Evolutionary conservation across 2,329 filamentous ascomycete species (phyloP).

Genomic region (Zalaria sp.): DNA sequence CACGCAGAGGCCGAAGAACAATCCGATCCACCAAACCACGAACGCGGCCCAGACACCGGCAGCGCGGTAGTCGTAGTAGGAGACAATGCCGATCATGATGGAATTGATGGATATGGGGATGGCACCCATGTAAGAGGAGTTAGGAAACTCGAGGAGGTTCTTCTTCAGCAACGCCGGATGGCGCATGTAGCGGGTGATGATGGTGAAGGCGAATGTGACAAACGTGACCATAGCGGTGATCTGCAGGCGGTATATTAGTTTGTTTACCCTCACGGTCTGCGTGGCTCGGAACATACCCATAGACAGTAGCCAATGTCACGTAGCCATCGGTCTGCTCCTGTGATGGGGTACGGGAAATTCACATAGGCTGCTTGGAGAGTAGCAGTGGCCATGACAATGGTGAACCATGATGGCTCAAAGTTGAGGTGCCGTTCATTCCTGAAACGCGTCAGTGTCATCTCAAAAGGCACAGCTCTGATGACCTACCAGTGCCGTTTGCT

Average conservation of each 20-base stretch:
- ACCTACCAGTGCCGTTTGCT: too few species aligned
- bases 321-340: slow-evolving; percentile 7
- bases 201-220: slow-evolving; percentile 9
- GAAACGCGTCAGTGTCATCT: too few species aligned
- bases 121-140: slow-evolving; percentile 12
- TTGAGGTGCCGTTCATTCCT: slow-evolving; percentile 1
- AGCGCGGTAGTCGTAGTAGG: slow-evolving; percentile 10
- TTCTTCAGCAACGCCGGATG: slow-evolving; percentile 9
- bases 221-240: slow-evolving; percentile 12
- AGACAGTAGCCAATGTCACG: slow-evolving; percentile 10
- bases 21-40: slow-evolving; percentile 11
- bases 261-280: too few species aligned
- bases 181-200: slow-evolving; percentile 7
- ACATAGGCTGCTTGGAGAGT: slow-evolving; percentile 7
- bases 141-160: slow-evolving; percentile 10
- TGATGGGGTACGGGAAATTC: slow-evolving; percentile 11
- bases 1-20: slow-evolving; percentile 6
- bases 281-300: slow-evolving; percentile 5
- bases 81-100: slow-evolving; percentile 11
- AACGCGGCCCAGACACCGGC: slow-evolving; percentile 9
- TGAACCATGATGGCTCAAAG: slow-evolving; percentile 13
- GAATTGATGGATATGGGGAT: slow-evolving; percentile 11
- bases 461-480: too few species aligned
- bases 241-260: slow-evolving; percentile 1
- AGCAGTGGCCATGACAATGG: slow-evolving; percentile 9